phyloP scores from a whole-genome alignment of 108 stramenopile genomes.

The Craspedostauros australis region DNA sequence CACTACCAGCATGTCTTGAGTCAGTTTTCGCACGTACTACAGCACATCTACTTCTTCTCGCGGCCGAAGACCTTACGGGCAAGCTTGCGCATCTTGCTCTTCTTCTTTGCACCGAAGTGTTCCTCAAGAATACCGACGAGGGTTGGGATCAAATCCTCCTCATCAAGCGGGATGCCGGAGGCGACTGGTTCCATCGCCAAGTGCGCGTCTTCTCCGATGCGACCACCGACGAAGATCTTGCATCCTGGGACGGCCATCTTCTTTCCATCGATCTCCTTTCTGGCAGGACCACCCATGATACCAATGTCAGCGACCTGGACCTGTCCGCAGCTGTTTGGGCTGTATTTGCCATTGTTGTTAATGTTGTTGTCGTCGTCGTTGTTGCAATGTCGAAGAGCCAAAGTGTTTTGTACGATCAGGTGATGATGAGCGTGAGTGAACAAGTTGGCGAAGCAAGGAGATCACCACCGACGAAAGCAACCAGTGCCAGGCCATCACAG shows the following conservation, averaged over 20 bases:
- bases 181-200: conserved; percentile 47
- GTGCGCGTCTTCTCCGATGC: conserved; percentile 71
- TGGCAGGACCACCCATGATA: conserved; percentile 79
- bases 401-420: too few species aligned
- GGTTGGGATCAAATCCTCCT: conserved; percentile 51
- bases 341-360: conserved; percentile 3
- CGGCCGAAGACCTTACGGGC: conserved; percentile 34
- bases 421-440: too few species aligned
- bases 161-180: conserved; percentile 41
- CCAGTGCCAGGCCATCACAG: neutral
- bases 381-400: neutral
- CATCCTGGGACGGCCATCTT: conserved; percentile 63
- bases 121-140: conserved; percentile 57
- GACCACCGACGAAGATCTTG: conserved; percentile 71
- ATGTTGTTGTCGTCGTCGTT: neutral
- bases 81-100: too few species aligned
- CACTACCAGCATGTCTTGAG: too few species aligned
- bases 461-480: neutral
- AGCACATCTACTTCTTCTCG: too few species aligned
- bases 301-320: conserved; percentile 79
- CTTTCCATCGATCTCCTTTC: conserved; percentile 53
- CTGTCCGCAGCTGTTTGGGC: conserved; percentile 79
- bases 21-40: too few species aligned
- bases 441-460: too few species aligned
- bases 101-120: conserved; percentile 58